A percentile compares a stretch with the other conserved stretches of the same genome.
Evolutionary conservation across 2,329 filamentous ascomycete species (phyloP).

Genomic region (Cyphellophora europaea): DNA sequence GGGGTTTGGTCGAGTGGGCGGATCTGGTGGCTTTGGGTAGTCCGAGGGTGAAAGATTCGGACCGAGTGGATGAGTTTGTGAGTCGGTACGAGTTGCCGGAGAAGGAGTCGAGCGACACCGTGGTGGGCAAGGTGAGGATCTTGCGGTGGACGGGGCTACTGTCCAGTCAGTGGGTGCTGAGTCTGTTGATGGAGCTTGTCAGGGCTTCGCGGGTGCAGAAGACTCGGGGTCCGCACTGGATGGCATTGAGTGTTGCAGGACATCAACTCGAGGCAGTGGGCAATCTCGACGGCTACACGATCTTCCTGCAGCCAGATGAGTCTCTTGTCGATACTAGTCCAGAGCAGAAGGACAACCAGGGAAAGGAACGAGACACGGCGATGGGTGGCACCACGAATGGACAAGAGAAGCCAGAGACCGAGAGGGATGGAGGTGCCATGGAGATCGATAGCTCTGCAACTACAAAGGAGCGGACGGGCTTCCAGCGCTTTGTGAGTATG

Average conservation of each 20-base stretch:
- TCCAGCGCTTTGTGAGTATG: no score
- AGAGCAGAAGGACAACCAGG: no score
- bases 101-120: conserved; percentile 17
- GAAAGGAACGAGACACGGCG: no score
- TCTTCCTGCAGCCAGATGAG: conserved; percentile 13
- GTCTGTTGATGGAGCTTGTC: conserved; percentile 20
- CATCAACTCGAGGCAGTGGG: conserved; percentile 11
- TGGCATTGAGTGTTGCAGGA: conserved; percentile 13
- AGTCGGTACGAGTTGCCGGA: conserved; percentile 23
- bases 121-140: conserved; percentile 25
- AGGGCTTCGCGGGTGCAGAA: conserved; percentile 8
- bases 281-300: conserved; percentile 15
- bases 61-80: conserved; percentile 11
- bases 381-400: no score
- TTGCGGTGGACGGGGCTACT: conserved; percentile 34
- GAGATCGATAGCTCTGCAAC: no score
- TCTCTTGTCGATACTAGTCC: no score
- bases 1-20: conserved; percentile 55
- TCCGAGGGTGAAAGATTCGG: conserved; percentile 23
- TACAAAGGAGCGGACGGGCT: no score
- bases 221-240: conserved; percentile 7
- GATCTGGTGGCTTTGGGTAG: conserved; percentile 42
- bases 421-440: no score
- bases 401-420: no score
- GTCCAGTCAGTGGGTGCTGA: conserved; percentile 28